phyloP scores from a whole-genome alignment of 2,329 filamentous ascomycete genomes.

The Phaeophleospora eucalypticola region DNA sequence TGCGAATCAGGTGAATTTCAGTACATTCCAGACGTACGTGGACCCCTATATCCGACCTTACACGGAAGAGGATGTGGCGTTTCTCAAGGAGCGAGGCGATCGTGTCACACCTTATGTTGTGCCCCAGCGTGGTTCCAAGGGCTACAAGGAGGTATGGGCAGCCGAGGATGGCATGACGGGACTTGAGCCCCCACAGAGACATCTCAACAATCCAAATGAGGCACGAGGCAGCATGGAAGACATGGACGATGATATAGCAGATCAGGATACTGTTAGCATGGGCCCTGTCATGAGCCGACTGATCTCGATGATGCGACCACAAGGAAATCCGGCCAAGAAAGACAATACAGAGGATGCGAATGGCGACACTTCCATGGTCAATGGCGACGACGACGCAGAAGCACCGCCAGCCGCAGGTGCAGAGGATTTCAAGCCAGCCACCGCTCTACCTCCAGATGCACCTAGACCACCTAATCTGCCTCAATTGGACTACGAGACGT shows the following conservation, averaged over 20 bases:
- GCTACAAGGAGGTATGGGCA: slow-evolving; percentile 88
- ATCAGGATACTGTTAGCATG: slow-evolving; percentile 83
- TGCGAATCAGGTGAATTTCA: slow-evolving; percentile 87
- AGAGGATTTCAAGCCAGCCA: slow-evolving; percentile 54
- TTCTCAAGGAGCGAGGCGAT: slow-evolving; percentile 81
- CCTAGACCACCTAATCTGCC: slow-evolving; percentile 25
- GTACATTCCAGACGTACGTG: slow-evolving; percentile 85
- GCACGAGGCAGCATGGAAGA: slow-evolving; percentile 80
- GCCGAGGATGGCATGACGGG: slow-evolving; percentile 84
- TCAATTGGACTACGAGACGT: slow-evolving; percentile 75
- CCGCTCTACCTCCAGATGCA: slow-evolving; percentile 59
- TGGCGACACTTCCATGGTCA: slow-evolving; percentile 41
- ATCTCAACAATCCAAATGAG: slow-evolving; percentile 70
- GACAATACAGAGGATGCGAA: slow-evolving; percentile 46
- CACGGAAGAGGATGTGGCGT: slow-evolving; percentile 89
- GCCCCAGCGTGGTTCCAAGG: slow-evolving; percentile 75
- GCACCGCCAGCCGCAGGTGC: slow-evolving; percentile 34
- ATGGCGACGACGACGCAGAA: slow-evolving; percentile 38
- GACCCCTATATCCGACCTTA: slow-evolving; percentile 88
- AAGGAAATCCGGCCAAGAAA: slow-evolving; percentile 47
- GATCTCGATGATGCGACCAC: slow-evolving; percentile 74
- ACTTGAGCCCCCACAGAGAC: slow-evolving; percentile 63
- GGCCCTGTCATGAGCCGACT: slow-evolving; percentile 81
- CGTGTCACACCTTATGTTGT: slow-evolving; percentile 78
- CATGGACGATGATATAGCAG: slow-evolving; percentile 78